Evolutionary conservation across 164 flowering plant species (phyloP), one percentile per base, ranked within the genome.

Genomic region (Annona squamosa): DNA sequence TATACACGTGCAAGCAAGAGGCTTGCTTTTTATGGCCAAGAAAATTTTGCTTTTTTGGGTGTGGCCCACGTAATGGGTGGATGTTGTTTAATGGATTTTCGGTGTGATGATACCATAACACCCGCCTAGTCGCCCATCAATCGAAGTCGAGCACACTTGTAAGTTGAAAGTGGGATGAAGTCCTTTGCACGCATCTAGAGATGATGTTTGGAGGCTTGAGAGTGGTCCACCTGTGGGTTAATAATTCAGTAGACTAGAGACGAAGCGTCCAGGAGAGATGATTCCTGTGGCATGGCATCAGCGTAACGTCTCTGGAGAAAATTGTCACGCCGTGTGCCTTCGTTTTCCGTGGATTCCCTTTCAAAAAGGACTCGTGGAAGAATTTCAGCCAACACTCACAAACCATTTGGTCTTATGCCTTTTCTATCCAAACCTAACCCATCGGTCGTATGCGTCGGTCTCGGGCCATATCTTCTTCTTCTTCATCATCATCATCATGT

Each of bases 1-100:
- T 26, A 26, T 26, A 26, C 37, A 26, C 37, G 37, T 26, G 0
- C 52, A 12, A 52, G 37, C 37, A 64, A 70, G 65, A 76, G 67
- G 61, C 19, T 46, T 26, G 66, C 12, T 57, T 71, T 76, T 66
- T 57, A 76, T 67, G 78, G 78, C 61, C 63, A 48, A 59, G 69
- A 76, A 66, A 12, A 1, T 17, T 10, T 41, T n/a, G 6, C 10
- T 59, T 37, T 26, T 17, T 19, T 71, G 4, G 59, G 59, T 52
- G 59, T 52, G 59, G 59, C 59, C 59, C 9, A 52, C 59, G 3
- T n/a, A n/a, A 19, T 63, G 26, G 16, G 41, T 63, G 65, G 59
- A 52, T 52, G 59, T 52, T 16, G 65, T 16, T 63, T n/a, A 37
- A 63, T n/a, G 65, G 3, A 52, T 52, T 52, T 52, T 52, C 59